Base-by-base conservation (phyloP, 257 asterid genomes). In the Ballota nigra region DNA sequence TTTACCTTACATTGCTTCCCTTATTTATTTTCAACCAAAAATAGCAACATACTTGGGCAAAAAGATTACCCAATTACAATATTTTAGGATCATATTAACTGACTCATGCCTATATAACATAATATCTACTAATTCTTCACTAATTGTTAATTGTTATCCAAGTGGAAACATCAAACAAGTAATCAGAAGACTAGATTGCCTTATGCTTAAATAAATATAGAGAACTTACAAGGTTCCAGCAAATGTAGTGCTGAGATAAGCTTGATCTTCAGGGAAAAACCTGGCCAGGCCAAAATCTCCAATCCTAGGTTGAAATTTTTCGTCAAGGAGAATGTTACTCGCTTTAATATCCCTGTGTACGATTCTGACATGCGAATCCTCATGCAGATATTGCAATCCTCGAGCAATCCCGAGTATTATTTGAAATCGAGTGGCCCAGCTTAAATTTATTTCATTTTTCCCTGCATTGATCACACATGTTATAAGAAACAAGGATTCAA, bases 191-290 rank as follows among this genome's bases (percentile, higher is more conserved):
- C 66, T 19, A 43, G 18, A 31, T n/a, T 8, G 62, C 13, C 28
- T 52, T 22, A n/a, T 47, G 55, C 40, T 47, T n/a, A 26, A 18
- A 22, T 28, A 20, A 4, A 70, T 1, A 33, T 53, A 69, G 20
- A 69, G 70, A 47, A 66, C 96, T 81, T 75, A 90, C 97, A 90
- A 78, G 67, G 96, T 90, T 84, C 97, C 97, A 33, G 97, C 97
- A 75, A 91, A 91, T 19, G 77, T 75, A 16, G 96, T 91, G 87
- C 97, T 91, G 82, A 91, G 97, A 78, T 83, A 91, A 71, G 89
- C 92, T 80, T 91, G 92, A 82, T 88, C 97, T 78, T 91, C 97
- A 1, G 97, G 97, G 77, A 91, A 91, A 63, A 91, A 91, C 78
- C 96, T 85, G 41, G 97, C 94, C 20, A 91, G 79, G 65, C 97